Conservation (phyloP, 2,329 filamentous ascomycete species). For the Fusarium siculi region DNA sequence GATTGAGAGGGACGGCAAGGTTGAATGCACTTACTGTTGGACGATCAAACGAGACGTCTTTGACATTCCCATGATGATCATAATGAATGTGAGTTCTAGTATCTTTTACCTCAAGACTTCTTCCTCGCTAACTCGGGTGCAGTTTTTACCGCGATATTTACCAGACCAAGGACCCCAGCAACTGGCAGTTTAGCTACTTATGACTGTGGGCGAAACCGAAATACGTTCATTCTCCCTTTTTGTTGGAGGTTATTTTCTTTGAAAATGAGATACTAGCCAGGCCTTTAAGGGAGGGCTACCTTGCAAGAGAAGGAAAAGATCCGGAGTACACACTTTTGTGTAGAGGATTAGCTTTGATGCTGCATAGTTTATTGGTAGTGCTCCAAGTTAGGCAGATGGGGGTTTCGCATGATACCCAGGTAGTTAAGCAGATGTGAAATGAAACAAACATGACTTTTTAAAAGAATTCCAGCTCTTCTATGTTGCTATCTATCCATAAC, state of each 20-base stretch:
- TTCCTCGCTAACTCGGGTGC: neutral
- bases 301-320: conserved; percentile 2
- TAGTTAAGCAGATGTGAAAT: conserved; percentile 34
- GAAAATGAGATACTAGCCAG: conserved; percentile 29
- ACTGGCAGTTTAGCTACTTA: conserved; percentile 59
- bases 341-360: conserved; percentile 25
- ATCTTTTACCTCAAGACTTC: neutral
- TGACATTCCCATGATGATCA: conserved; percentile 98
- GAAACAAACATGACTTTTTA: conserved; percentile 26
- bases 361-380: conserved; percentile 15
- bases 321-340: conserved; percentile 9
- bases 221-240: conserved; percentile 42
- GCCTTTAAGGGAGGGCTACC: conserved; percentile 23
- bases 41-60: conserved; percentile 96
- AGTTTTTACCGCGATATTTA: conserved; percentile 71
- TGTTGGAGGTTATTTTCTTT: conserved; percentile 31
- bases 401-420: conserved; percentile 40
- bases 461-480: conserved; percentile 26
- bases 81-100: conserved; percentile 85
- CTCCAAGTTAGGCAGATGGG: conserved; percentile 6
- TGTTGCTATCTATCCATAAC: conserved; percentile 38
- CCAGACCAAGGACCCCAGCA: conserved; percentile 67
- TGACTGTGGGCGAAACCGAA: conserved; percentile 10
- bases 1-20: conserved; percentile 87
- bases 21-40: conserved; percentile 97